A percentile compares a stretch with the other conserved stretches of the same genome.
Conservation (phyloP, 1,284 basidiomycete genomes). For the Violaceomyces palustris region DNA sequence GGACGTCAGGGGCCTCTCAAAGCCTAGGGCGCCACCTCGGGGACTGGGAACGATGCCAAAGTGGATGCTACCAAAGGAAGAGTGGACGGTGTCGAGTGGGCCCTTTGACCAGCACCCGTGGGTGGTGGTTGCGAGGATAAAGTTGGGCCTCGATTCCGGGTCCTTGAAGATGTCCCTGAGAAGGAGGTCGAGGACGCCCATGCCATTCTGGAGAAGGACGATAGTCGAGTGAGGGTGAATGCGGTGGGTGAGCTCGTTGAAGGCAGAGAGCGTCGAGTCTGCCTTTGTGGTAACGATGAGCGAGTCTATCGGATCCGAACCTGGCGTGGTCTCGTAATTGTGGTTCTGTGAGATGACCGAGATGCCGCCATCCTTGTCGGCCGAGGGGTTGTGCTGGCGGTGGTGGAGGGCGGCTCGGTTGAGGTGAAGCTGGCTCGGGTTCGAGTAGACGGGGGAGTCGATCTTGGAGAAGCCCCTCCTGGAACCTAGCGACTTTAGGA, state of each 20-base stretch:
- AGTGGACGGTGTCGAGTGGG: constrained; percentile 65
- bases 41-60: constrained; percentile 74
- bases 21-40: constrained; percentile 7
- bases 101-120: constrained; percentile 64
- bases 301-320: constrained; percentile 37
- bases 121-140: constrained; percentile 76
- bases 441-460: too few relatives aligned
- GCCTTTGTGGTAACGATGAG: constrained; percentile 81
- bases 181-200: constrained; percentile 82
- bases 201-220: constrained; percentile 81
- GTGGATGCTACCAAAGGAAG: constrained; percentile 67
- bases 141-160: constrained; percentile 69
- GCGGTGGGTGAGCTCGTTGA: constrained; percentile 64
- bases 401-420: too few relatives aligned
- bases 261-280: constrained; percentile 61
- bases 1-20: constrained; percentile 7
- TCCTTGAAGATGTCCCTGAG: constrained; percentile 69
- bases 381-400: too few relatives aligned
- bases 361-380: constrained; percentile 26
- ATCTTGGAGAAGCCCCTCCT: too few relatives aligned
- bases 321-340: constrained; percentile 14
- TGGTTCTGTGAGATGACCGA: constrained; percentile 20
- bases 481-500: too few relatives aligned
- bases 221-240: constrained; percentile 70
- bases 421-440: too few relatives aligned